Conservation (phyloP, 768 basidiomycete species). For the Termitomyces sp. region DNA sequence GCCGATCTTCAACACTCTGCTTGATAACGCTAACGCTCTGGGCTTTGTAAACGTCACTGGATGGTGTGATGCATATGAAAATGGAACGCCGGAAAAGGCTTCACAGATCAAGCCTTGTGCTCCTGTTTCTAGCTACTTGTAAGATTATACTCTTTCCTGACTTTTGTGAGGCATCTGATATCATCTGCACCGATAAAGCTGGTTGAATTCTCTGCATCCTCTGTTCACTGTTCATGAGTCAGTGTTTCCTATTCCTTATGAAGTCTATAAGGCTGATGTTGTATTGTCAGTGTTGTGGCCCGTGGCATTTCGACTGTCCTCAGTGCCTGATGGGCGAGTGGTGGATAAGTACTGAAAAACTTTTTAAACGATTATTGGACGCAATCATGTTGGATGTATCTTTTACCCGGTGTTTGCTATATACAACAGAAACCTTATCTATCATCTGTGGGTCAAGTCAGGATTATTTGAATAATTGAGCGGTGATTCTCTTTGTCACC, state of each 20-base stretch:
- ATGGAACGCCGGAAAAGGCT: slow-evolving; percentile 45
- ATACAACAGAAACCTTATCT: no score
- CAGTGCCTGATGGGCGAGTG: slow-evolving; percentile 20
- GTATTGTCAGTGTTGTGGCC: slow-evolving; percentile 37
- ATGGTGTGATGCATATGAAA: slow-evolving; percentile 52
- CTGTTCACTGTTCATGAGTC: slow-evolving; percentile 60
- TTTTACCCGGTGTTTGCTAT: no score
- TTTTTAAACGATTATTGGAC: no score
- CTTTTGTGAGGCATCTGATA: neutral
- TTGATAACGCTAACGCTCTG: slow-evolving; percentile 45
- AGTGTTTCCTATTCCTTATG: slow-evolving; percentile 13
- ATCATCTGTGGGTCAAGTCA: no score
- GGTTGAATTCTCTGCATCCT: slow-evolving; percentile 58
- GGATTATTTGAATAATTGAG: no score
- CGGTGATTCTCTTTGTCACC: no score
- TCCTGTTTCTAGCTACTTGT: slow-evolving; percentile 64
- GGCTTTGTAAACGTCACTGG: slow-evolving; percentile 57
- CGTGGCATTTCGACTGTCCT: slow-evolving; percentile 42
- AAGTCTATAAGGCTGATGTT: neutral
- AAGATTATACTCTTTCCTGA: slow-evolving; percentile 17
- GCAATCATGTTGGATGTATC: no score
- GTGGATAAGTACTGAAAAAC: neutral
- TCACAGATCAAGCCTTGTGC: slow-evolving; percentile 54
- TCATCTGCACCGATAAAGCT: slow-evolving; percentile 26
- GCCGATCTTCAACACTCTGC: slow-evolving; percentile 50